Base-by-base conservation (phyloP, 768 basidiomycete species). In the Boletus huronensis region DNA sequence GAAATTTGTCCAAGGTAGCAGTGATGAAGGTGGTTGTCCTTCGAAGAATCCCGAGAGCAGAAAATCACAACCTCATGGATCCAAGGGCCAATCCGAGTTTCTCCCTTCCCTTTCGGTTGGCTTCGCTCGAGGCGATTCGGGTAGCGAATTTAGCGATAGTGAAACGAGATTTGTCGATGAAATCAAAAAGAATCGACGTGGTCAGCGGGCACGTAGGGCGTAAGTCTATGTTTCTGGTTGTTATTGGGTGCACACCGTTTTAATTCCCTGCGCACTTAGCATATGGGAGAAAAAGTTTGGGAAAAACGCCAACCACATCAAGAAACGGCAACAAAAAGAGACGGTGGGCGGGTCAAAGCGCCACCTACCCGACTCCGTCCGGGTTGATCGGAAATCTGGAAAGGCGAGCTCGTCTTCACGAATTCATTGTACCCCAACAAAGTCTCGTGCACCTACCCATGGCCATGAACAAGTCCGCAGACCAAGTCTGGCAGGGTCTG, bases 281-380 rank as follows among this genome's bases (percentile, higher is more conserved):
- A 97, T 98, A 60, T 98, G 96, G 95, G 96, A 98, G 74, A 95
- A 93, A 75, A 98, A 94, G 71, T 98, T 84, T 63, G 96, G 96
- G 45, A 81, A 77, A 56, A 83, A 85, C 57, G 95, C 96, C 23
- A 97, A 96, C 68, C 96, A 98, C 70, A 80, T 95, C 72, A 88
- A 88, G 72, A 87, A 83, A 60, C 70, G 74, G 55, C 67, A 64
- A 40, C 73, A 72, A 52, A 32, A 34, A 17, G 64, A 63, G 36
- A 34, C 46, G 48, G 64, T 29, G 31, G 53, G 52, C 49, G 48
- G 48, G 45, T 28, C 61, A 45, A 63, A 61, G 32, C 36, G 39
- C 48, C 61, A 53, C 52, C 52, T 45, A 35, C 53, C 58, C 40
- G 54, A 52, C 13, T 48, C 58, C 47, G 46, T 48, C 40, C 52